Conservation (phyloP, 768 basidiomycete species). For the Tricholoma terreum region DNA sequence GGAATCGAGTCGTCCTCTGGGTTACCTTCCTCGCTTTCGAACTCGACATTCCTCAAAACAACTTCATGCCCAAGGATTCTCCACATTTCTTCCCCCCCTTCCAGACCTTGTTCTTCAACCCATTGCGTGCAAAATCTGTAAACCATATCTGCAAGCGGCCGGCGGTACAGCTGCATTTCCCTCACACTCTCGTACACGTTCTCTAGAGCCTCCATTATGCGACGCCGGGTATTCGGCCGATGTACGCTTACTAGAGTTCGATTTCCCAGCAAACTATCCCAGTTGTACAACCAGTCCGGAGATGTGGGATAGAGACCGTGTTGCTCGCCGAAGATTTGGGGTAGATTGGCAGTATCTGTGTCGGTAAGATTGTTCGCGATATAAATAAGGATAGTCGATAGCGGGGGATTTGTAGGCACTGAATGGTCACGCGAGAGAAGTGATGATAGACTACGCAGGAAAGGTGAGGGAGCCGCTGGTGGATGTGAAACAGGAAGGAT, state of each 20-base stretch:
- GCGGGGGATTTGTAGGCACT: constrained; percentile 53
- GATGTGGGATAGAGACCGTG: constrained; percentile 70
- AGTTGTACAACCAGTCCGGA: constrained; percentile 67
- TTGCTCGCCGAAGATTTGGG: constrained; percentile 60
- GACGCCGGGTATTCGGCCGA: constrained; percentile 52
- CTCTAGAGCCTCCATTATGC: constrained; percentile 56
- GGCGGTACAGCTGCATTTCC: constrained; percentile 67
- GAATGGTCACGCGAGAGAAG: constrained; percentile 64
- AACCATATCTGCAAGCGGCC: constrained; percentile 50
- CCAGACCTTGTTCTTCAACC: constrained; percentile 25
- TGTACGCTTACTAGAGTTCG: constrained; percentile 37
- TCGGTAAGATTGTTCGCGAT: constrained; percentile 72
- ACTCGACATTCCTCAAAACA: constrained; percentile 51
- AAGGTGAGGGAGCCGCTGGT: constrained; percentile 52
- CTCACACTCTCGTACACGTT: constrained; percentile 61
- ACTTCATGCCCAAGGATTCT: constrained; percentile 67
- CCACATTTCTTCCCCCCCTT: constrained; percentile 47
- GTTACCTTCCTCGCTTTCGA: constrained; percentile 13
- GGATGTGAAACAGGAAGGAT: constrained; percentile 55
- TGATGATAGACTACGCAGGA: constrained; percentile 60
- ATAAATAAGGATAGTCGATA: constrained; percentile 61
- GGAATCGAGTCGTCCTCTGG: constrained; percentile 22
- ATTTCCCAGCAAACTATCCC: constrained; percentile 56
- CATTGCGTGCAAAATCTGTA: constrained; percentile 39
- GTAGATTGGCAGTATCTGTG: constrained; percentile 58